phyloP scores from a whole-genome alignment of 2,329 filamentous ascomycete species.

The Arachnomyces sp. region DNA sequence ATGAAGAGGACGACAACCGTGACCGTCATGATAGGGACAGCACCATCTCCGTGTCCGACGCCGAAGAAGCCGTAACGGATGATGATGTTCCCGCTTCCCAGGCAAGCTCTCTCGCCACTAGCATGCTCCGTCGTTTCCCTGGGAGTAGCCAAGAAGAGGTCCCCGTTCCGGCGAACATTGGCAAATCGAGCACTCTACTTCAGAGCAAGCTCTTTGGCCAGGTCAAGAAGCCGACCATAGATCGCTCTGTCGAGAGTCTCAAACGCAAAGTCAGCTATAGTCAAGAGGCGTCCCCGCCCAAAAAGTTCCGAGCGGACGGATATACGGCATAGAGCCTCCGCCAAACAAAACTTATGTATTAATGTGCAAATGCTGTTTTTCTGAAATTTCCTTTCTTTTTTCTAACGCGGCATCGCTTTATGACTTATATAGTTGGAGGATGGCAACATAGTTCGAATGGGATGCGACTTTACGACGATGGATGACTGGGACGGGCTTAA shows the following conservation, averaged over 20 bases:
- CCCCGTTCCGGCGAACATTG: constrained; percentile 29
- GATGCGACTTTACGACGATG: no score
- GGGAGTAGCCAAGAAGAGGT: constrained; percentile 31
- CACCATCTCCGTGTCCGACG: constrained; percentile 66
- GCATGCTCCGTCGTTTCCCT: constrained; percentile 59
- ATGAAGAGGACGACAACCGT: constrained; percentile 27
- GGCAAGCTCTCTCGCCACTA: constrained; percentile 68
- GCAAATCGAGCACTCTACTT: constrained; percentile 41
- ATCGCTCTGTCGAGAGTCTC: constrained; percentile 20
- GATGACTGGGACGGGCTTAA: no score
- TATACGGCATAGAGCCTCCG: constrained; percentile 23
- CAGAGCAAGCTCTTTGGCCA: constrained; percentile 58
- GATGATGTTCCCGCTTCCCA: constrained; percentile 65
- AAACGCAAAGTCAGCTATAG: constrained; percentile 37
- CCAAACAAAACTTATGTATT: neutral
- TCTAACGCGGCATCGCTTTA: constrained; percentile 3
- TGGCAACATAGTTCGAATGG: no score
- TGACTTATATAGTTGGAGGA: no score
- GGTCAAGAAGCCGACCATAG: constrained; percentile 49
- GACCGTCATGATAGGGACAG: constrained; percentile 70
- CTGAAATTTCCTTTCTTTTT: neutral
- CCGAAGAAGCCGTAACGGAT: constrained; percentile 48
- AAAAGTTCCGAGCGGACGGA: constrained; percentile 44
- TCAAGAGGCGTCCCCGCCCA: constrained; percentile 31
- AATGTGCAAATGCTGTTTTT: constrained; percentile 3